A percentile compares a stretch with the other conserved stretches of the same genome.
Conservation (phyloP, 768 basidiomycete genomes). For the Suillus decipiens region DNA sequence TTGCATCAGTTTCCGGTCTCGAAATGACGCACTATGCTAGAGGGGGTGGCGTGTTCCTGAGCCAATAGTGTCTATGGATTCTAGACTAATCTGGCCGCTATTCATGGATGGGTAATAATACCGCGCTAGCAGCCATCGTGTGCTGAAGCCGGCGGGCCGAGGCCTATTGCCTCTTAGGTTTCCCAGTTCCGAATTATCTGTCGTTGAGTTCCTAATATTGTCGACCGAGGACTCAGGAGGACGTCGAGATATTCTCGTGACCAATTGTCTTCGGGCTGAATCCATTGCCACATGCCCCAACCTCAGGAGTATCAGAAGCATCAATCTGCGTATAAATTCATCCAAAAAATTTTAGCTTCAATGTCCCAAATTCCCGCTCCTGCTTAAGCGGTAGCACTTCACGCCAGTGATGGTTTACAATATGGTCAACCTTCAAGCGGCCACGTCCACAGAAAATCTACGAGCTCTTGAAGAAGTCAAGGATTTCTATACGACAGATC, state of each 20-base stretch:
- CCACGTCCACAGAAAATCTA: constrained; percentile 48
- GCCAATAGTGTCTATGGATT: constrained; percentile 13
- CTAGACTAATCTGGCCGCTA: constrained; percentile 8
- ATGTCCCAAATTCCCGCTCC: constrained; percentile 1
- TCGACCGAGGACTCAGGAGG: constrained; percentile 23
- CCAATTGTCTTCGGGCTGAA: constrained; percentile 10
- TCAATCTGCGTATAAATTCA: constrained; percentile 11
- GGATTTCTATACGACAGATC: constrained; percentile 52
- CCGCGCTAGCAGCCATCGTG: constrained; percentile 15
- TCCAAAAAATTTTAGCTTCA: background rate
- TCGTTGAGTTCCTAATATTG: constrained; percentile 25
- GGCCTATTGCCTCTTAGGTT: constrained; percentile 23
- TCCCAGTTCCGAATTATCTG: constrained; percentile 20
- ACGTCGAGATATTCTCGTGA: constrained; percentile 19
- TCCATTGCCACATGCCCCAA: constrained; percentile 20
- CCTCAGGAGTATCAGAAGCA: constrained; percentile 16
- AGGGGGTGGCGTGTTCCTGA: constrained; percentile 8
- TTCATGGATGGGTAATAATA: constrained; percentile 16
- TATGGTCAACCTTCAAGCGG: constrained; percentile 45
- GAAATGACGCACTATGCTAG: background rate
- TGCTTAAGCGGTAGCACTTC: background rate
- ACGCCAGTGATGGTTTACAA: constrained; percentile 28
- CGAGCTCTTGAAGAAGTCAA: constrained; percentile 55
- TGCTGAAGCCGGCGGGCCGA: constrained; percentile 24
- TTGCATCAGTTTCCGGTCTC: background rate